A percentile compares a stretch with the other conserved stretches of the same genome.
phyloP scores from a whole-genome alignment of 1,284 basidiomycete genomes.

The Leccinum huronense region DNA sequence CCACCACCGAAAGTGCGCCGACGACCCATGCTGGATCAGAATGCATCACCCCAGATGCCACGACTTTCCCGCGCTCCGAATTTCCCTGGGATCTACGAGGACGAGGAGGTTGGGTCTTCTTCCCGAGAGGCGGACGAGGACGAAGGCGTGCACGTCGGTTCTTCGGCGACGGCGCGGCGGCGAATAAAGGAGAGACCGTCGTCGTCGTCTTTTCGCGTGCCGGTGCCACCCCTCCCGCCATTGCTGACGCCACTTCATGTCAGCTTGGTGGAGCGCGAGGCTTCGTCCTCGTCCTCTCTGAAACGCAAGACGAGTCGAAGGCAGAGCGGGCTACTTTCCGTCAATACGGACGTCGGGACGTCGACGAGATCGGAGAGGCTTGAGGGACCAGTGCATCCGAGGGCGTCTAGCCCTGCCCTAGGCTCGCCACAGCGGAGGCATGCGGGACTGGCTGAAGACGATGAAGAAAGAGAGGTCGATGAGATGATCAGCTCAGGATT shows the following conservation, averaged over 20 bases:
- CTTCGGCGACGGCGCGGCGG: constrained; percentile 31
- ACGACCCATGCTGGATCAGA: constrained; percentile 39
- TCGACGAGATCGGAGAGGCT: constrained; percentile 26
- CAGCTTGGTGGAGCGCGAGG: constrained; percentile 32
- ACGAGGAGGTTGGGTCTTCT: constrained; percentile 53
- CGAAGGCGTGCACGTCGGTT: constrained; percentile 35
- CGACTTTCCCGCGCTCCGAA: constrained; percentile 66
- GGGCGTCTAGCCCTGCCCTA: constrained; percentile 62
- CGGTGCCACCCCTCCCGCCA: constrained; percentile 23
- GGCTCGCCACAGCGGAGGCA: constrained; percentile 59
- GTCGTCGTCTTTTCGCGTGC: constrained; percentile 40
- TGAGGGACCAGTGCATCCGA: constrained; percentile 42
- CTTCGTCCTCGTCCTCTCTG: constrained; percentile 23
- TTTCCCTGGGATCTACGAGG: constrained; percentile 65
- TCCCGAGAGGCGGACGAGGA: constrained; percentile 42
- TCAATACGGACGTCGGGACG: constrained; percentile 27
- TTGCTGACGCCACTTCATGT: constrained; percentile 32
- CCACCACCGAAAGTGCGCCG: constrained; percentile 48
- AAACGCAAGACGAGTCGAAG: constrained; percentile 58
- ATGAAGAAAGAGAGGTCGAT: constrained; percentile 46
- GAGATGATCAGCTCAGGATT: constrained; percentile 22
- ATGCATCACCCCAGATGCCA: constrained; percentile 48
- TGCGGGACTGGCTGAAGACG: constrained; percentile 56
- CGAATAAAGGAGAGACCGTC: constrained; percentile 41
- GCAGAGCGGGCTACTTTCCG: constrained; percentile 63